Base-by-base conservation (phyloP, 768 basidiomycete species). In the Suillus subalutaceus region DNA sequence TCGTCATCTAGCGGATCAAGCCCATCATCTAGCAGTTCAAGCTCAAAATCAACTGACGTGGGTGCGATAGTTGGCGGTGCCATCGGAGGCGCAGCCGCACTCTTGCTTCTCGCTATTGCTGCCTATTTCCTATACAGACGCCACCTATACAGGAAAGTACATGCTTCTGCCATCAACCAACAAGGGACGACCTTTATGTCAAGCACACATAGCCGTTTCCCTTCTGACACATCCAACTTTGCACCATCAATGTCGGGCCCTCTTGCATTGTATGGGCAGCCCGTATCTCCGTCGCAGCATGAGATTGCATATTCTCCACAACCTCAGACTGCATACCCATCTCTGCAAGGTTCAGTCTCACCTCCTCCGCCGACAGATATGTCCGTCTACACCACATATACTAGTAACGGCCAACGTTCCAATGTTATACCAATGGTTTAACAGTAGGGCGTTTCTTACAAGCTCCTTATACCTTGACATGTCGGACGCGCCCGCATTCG, bases 11-110 rank as follows among this genome's bases (percentile, higher is more conserved):
- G 56, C 23, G 3, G 67, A 20, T 20, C 53, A 55, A 55, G 32
- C 32, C 12, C 55, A n/a, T 55, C 53, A 20, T 12, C 50, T 4
- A 65, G 56, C n/a, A 6, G 66, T 37, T 62, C 55, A 56, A 61
- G 18, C 20, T 63, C 65, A 40, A 48, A 40, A 5, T 46, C 15
- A 8, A 20, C 52, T 10, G 62, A 73, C 46, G 15, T 71, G 9
- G 69, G 72, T 38, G 74, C 71, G 26, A 74, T 75, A 35, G 40
- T 75, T 5, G 74, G 74, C 0, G 74, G 72, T 3, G 62, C 65
- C 23, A 56, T 75, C 1, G 75, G 75, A 7, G 72, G 72, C 18
- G 61, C 32, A 8, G 57, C 46, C 4, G 70, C n/a, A 38, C n/a
- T 77, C 13, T 30, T 72, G 43, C 26, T 74, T 48, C 40, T 75